These are phyloP conservation scores for Fragaria vesca DNA, from an alignment of 306 rosid genomes.

Conservation along the genomic window DNA sequence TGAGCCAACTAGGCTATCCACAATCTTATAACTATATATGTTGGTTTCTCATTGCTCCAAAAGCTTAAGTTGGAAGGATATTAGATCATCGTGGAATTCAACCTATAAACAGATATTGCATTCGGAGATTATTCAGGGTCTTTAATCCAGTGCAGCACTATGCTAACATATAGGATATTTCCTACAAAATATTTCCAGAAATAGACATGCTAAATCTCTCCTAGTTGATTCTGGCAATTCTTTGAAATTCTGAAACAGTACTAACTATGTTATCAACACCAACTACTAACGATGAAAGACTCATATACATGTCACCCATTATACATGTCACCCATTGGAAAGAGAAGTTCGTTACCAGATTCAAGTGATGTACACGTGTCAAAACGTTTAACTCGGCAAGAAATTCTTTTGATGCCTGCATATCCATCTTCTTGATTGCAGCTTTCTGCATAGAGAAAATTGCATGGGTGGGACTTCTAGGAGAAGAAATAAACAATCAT, in stretches of 20 bases:
- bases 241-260: not conserved
- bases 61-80: not conserved
- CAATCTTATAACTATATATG: not conserved
- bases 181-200: not conserved
- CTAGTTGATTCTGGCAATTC: not conserved
- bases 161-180: not conserved
- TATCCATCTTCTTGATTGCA: slow-evolving; percentile 90
- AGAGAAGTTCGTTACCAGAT: slow-evolving; percentile 56
- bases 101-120: not conserved
- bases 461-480: slow-evolving; percentile 17
- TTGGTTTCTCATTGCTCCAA: not conserved
- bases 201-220: not conserved
- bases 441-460: slow-evolving; percentile 55
- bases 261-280: not conserved
- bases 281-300: not conserved
- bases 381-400: slow-evolving; percentile 79
- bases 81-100: not conserved
- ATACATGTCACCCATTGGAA: slow-evolving; percentile 2
- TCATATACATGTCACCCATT: not conserved
- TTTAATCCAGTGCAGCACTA: not conserved
- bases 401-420: slow-evolving; percentile 85
- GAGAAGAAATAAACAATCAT: slow-evolving; percentile 21
- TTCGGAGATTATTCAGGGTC: not conserved
- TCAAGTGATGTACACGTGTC: slow-evolving; percentile 91
- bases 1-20: not conserved